These are phyloP conservation scores for Chalciporus sphaerocephalus DNA, from an alignment of 768 basidiomycete genomes.

Conservation along the genomic window DNA sequence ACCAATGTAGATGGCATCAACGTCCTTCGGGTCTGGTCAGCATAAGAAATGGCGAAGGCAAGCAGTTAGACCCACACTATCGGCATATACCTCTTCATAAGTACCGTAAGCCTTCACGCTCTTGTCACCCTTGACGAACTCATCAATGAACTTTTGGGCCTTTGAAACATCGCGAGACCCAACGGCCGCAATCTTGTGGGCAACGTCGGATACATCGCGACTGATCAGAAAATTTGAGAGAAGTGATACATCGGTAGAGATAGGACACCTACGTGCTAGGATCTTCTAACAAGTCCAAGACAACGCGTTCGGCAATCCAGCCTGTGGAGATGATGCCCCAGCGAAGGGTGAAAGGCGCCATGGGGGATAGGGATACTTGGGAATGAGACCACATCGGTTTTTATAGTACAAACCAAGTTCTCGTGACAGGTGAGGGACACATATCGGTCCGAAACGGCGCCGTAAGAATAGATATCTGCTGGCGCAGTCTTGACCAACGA, in stretches of 20 bases:
- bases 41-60: neutral
- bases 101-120: conserved; percentile 64
- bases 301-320: conserved; percentile 42
- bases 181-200: conserved; percentile 66
- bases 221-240: conserved; percentile 30
- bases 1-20: conserved; percentile 79
- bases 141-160: conserved; percentile 64
- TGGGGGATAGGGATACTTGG: neutral
- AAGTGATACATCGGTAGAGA: neutral
- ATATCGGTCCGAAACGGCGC: neutral
- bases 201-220: conserved; percentile 60
- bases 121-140: conserved; percentile 45
- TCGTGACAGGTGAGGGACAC: neutral
- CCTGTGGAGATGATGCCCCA: conserved; percentile 55
- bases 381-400: neutral
- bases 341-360: conserved; percentile 30
- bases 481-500: neutral
- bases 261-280: conserved; percentile 36
- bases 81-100: conserved; percentile 70
- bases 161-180: conserved; percentile 70
- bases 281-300: conserved; percentile 44
- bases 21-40: conserved; percentile 40
- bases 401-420: neutral
- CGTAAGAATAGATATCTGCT: neutral
- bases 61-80: conserved; percentile 45